A percentile compares a stretch with the other conserved stretches of the same genome.
These are phyloP conservation scores for Neofusicoccum parvum DNA, from an alignment of 2,329 filamentous ascomycete species.

Conservation along the genomic window DNA sequence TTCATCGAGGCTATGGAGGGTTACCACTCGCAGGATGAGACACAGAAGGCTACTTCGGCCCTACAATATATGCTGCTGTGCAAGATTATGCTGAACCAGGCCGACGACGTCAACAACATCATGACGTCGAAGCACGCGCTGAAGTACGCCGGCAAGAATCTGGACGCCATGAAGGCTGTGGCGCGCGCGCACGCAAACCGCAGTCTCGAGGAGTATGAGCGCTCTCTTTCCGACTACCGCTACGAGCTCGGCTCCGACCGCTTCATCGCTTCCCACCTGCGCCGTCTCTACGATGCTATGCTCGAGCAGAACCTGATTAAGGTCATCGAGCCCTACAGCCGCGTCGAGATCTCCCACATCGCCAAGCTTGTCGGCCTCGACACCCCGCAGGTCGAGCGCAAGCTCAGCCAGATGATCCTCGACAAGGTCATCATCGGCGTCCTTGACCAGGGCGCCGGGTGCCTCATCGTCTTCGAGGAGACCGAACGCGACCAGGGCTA, in stretches of 20 bases:
- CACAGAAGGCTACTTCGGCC: conserved; percentile 87
- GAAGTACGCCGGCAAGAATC: conserved; percentile 91
- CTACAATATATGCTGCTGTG: conserved; percentile 99
- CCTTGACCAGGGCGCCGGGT: conserved; percentile 94
- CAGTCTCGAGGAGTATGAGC: conserved; percentile 95
- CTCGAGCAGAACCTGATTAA: conserved; percentile 99
- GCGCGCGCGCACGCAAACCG: conserved; percentile 94
- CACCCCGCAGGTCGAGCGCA: conserved; percentile 94
- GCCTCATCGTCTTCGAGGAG: conserved; percentile 96
- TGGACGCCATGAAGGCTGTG: conserved; percentile 99
- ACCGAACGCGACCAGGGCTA: conserved; percentile 90
- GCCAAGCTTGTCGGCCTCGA: conserved; percentile 97
- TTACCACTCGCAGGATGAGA: conserved; percentile 90
- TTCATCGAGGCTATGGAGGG: conserved; percentile 99
- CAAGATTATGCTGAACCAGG: conserved; percentile 99
- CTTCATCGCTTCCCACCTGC: conserved; percentile 96
- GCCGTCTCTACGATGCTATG: conserved; percentile 96
- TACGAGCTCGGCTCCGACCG: conserved; percentile 92
- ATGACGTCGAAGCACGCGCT: conserved; percentile 96
- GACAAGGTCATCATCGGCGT: conserved; percentile 99
- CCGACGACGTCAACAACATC: conserved; percentile 92
- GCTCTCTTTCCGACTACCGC: conserved; percentile 83
- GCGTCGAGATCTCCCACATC: conserved; percentile 95
- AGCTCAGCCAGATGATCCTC: conserved; percentile 98
- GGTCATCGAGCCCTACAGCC: conserved; percentile 97